Evolutionary conservation across 257 asterid genomes (phyloP).

Genomic region (Anisodus tanguticus): DNA sequence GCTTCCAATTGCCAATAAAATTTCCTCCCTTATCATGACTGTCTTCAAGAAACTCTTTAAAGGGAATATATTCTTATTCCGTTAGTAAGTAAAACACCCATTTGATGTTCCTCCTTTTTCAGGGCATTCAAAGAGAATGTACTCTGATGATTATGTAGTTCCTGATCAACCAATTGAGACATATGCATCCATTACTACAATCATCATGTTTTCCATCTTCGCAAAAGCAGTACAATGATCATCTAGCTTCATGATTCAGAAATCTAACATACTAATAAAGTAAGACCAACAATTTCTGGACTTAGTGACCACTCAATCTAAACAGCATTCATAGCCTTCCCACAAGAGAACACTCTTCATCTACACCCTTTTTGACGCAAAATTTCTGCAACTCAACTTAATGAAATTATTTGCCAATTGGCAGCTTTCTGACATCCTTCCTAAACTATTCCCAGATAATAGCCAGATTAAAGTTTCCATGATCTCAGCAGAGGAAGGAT

Average conservation of each 20-base stretch:
- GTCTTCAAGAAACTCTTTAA: neutral
- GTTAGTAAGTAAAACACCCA: neutral
- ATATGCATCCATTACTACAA: constrained; percentile 17
- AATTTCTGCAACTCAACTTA: constrained; percentile 9
- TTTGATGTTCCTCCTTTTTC: neutral
- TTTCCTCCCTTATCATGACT: neutral
- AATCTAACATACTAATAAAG: neutral
- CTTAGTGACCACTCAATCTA: neutral
- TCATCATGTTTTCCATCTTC: constrained; percentile 10
- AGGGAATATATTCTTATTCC: neutral
- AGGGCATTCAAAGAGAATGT: neutral
- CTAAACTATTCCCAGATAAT: constrained; percentile 1
- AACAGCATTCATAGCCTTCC: constrained; percentile 16
- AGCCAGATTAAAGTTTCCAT: neutral
- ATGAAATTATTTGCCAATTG: neutral
- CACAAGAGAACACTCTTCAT: constrained; percentile 18
- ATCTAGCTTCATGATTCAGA: constrained; percentile 11
- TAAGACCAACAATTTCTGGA: neutral
- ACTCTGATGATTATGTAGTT: neutral
- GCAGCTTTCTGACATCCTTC: neutral
- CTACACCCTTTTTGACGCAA: neutral
- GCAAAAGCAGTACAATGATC: constrained; percentile 1
- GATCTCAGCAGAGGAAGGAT: constrained; percentile 4
- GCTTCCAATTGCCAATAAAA: constrained; percentile 5
- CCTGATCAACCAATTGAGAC: constrained; percentile 15